Conservation (phyloP, 2,329 filamentous ascomycete species). For the Byssochlamys sp. region DNA sequence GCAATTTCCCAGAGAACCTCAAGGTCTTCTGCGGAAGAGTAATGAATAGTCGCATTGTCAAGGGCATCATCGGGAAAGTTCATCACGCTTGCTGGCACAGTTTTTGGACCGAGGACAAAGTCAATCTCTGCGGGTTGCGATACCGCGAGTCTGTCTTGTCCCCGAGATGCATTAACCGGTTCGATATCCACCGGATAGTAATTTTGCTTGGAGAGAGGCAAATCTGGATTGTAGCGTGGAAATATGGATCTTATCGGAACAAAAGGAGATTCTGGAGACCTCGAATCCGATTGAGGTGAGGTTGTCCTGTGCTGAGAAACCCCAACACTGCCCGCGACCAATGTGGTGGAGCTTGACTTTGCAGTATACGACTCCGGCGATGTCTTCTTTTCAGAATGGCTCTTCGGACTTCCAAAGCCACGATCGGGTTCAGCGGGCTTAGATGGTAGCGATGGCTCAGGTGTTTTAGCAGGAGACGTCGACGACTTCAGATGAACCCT, state of each 20-base stretch:
- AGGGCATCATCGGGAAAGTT: conserved; percentile 30
- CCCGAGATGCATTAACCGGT: conserved; percentile 10
- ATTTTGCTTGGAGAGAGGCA: conserved; percentile 27
- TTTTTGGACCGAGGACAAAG: conserved; percentile 28
- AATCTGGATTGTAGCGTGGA: conserved; percentile 33
- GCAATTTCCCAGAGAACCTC: conserved; percentile 36
- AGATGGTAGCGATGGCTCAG: conserved; percentile 7
- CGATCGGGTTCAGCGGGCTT: conserved; percentile 6
- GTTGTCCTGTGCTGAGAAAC: not conserved
- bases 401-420: conserved; percentile 6
- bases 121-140: conserved; percentile 27
- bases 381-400: conserved; percentile 1
- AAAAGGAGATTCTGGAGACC: conserved; percentile 20
- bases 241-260: conserved; percentile 38
- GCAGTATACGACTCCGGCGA: not conserved
- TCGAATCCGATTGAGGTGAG: conserved; percentile 1
- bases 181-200: conserved; percentile 22
- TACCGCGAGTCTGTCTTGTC: conserved; percentile 20
- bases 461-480: conserved; percentile 9
- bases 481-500: conserved; percentile 11
- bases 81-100: conserved; percentile 34
- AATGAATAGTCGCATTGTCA: conserved; percentile 24
- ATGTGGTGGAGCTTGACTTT: not conserved
- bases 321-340: conserved; percentile 6
- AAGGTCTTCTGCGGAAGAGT: conserved; percentile 32